Evolutionary conservation across 2,329 filamentous ascomycete genomes (phyloP), one percentile per base, ranked within the genome.

Genomic region (Gaeumannomyces sp.): DNA sequence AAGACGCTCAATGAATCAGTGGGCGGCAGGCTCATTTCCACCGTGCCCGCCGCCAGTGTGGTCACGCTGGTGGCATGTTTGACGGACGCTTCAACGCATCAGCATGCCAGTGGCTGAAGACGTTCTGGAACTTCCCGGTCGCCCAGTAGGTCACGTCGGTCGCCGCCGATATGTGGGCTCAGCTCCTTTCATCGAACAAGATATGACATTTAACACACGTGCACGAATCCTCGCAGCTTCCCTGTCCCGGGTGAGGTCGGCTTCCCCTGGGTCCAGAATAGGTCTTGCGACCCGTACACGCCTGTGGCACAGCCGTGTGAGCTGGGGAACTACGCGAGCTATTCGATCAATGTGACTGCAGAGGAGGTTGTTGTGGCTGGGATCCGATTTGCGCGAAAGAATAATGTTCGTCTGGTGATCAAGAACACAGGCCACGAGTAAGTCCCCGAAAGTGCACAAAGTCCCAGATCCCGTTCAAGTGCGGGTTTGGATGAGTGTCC

Each of bases 1-100:
- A 68, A 73, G 8, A 61, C 66, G 0, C 78, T 88, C 62, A 87
- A 88, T 69, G 58, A 70, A n/a, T 80, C 83, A 0, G 74, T 88
- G 1, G 72, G 74, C 16, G 85, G 85, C 1, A 76, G 74, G 10
- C 74, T 88, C 28, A 75, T 87, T 29, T 75, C 77, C 4, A 85
- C 82, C 0, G 72, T 80, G 2, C 85, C 85, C 0, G 69, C 85
- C 4, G 85, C 77, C 0, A 70, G 77, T 1, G 73, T 79, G 0
- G 85, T 68, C 84, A 87, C 67, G 72, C 77, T 29, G 76, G 72
- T 1, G 68, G 60, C n/a, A 7, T 13, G n/a, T 62, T 53, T 29
- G 45, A 14, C 16, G 25, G 35, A 22, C 33, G 68, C 10, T 86
- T 82, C 70, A 72, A 85, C 68, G 75, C 72, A 4, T 69, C 68